Evolutionary conservation across 23 red algal species (phyloP), one percentile per base, ranked within the genome.

Genomic region (Gracilariopsis chorda): DNA sequence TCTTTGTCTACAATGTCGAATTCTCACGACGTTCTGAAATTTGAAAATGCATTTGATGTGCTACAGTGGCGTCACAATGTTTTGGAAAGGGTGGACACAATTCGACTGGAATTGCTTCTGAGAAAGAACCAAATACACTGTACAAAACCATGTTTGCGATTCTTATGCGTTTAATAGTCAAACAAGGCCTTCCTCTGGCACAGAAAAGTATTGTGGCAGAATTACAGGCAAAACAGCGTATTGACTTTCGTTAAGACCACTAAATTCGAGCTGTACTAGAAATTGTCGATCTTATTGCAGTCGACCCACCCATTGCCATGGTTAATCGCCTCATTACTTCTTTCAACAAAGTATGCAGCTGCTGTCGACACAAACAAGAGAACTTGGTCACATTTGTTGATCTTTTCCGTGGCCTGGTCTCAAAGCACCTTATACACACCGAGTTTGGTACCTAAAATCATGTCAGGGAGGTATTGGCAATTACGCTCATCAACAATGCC

Each of bases 311-410:
- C 0, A 86, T 72, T 24, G 13, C 34, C 23, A 47, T 86, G 4
- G 81, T 70, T 16, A 86, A 51, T 48, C 52, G 81, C 24, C 25
- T 86, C 17, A 69, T 70, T 51, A 69, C 56, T 69, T 86, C 81
- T 14, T 86, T 27, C 70, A 23, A 80, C 10, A 80, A 51, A 34
- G 76, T 80, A 24, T 52, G 28, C 1, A 9, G 23, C n/a, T 80
- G 44, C 39, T 28, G 1, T 28, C 12, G 58, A 34, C 23, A 46
- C 13, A 24, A 29, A 10, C 28, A 62, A n/a, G 56, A 69, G 59
- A 63, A 86, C 10, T 30, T 86, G 0, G 25, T 42, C 0, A 64
- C 43, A 0, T 45, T 86, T 46, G 81, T 86, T 52, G 2, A 51
- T 11, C 32, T 35, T 28, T 70, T 86, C 25, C 56, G 53, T 45